These are phyloP conservation scores for Naganishia albida DNA, from an alignment of 1,284 basidiomycete species.

Conservation along the genomic window DNA sequence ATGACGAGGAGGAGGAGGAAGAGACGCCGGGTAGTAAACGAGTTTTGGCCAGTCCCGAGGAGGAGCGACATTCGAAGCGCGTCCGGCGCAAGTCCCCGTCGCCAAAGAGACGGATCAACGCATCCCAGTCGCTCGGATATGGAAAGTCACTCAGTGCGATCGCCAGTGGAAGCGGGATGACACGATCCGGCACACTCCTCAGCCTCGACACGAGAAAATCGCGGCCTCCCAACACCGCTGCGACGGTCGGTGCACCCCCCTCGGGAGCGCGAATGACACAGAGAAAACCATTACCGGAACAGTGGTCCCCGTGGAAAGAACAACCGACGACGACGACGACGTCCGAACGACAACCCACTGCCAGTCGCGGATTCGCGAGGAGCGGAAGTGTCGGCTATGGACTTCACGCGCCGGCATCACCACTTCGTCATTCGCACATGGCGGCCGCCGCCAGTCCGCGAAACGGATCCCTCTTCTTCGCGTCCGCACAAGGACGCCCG, in stretches of 20 bases:
- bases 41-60: not conserved
- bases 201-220: conserved; percentile 5
- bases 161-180: conserved; percentile 2
- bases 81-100: conserved; percentile 4
- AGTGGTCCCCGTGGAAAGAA: conserved; percentile 15
- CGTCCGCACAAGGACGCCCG: not conserved
- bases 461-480: not conserved
- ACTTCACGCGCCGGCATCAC: conserved; percentile 4
- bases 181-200: conserved; percentile 15
- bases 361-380: conserved; percentile 2
- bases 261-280: not conserved
- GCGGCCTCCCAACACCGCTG: not conserved
- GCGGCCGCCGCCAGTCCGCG: not conserved
- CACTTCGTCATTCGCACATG: conserved; percentile 1
- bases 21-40: not conserved
- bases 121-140: conserved; percentile 1
- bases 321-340: not conserved
- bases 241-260: not conserved
- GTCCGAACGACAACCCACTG: not conserved
- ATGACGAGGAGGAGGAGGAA: conserved; percentile 2
- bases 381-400: conserved; percentile 21
- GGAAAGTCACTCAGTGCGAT: not conserved
- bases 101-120: not conserved
- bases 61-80: conserved; percentile 3
- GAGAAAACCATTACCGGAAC: not conserved